Conservation (phyloP, 805 yeast genomes). For the Barnettozyma pratensis region DNA sequence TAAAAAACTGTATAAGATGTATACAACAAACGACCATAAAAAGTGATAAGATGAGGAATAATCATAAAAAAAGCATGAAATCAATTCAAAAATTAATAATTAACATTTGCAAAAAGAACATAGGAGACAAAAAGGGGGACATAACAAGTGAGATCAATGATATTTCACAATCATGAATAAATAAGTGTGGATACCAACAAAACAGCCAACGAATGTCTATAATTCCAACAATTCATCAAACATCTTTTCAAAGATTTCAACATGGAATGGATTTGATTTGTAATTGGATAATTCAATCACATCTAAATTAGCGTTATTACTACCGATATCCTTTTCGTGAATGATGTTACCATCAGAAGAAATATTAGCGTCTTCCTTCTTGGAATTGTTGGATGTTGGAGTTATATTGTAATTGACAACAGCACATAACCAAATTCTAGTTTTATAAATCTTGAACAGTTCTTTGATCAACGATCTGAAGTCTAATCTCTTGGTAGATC, state of each 20-base stretch:
- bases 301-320: constrained; percentile 10
- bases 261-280: constrained; percentile 23
- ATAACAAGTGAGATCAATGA: too few relatives aligned
- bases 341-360: too few relatives aligned
- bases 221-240: constrained; percentile 10
- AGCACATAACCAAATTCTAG: constrained; percentile 82
- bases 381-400: too few relatives aligned
- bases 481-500: constrained; percentile 61
- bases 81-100: neutral
- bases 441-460: constrained; percentile 68
- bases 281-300: constrained; percentile 9
- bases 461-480: constrained; percentile 71
- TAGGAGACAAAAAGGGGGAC: neutral
- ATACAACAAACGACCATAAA: neutral
- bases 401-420: constrained; percentile 20
- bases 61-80: constrained; percentile 1
- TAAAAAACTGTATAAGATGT: constrained; percentile 2
- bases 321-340: neutral
- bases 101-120: neutral
- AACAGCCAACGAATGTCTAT: neutral
- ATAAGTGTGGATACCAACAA: too few relatives aligned
- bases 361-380: too few relatives aligned
- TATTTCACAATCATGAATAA: too few relatives aligned
- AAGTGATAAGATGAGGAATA: neutral
- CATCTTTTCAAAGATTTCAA: constrained; percentile 16